These are phyloP conservation scores for Cercophora newfieldiana DNA, from an alignment of 495 filamentous ascomycete genomes.

Conservation along the genomic window DNA sequence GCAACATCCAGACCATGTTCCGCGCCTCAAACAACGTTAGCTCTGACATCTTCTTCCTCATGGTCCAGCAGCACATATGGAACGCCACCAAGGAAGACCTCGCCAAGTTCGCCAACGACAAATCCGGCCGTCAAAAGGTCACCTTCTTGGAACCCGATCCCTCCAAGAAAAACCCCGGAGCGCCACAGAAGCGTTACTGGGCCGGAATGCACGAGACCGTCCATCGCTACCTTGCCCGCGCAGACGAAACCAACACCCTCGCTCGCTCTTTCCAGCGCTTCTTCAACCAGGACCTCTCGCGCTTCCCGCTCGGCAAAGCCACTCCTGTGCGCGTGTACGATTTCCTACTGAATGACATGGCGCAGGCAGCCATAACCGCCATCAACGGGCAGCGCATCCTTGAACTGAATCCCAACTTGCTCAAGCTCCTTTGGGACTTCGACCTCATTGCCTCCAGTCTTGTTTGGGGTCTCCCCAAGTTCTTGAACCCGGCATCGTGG, in stretches of 20 bases:
- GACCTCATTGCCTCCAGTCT: slow-evolving; percentile 3
- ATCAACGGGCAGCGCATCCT: slow-evolving; percentile 14
- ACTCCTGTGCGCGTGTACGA: slow-evolving; percentile 7
- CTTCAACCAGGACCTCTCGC: slow-evolving; percentile 5
- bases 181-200: background rate
- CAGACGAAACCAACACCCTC: slow-evolving; percentile 4
- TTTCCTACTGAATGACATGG: slow-evolving; percentile 22
- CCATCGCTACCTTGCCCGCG: slow-evolving; percentile 1
- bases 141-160: background rate
- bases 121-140: background rate
- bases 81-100: slow-evolving; percentile 5
- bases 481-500: background rate
- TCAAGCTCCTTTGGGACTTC: slow-evolving; percentile 16
- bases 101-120: slow-evolving; percentile 12
- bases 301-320: slow-evolving; percentile 11
- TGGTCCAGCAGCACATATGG: slow-evolving; percentile 10
- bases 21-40: slow-evolving; percentile 12
- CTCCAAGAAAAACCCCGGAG: too few relatives aligned
- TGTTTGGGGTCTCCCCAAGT: background rate
- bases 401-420: slow-evolving; percentile 9
- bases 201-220: slow-evolving; percentile 4
- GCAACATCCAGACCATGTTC: slow-evolving; percentile 19
- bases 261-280: slow-evolving; percentile 14
- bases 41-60: slow-evolving; percentile 20
- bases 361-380: slow-evolving; percentile 14